Evolutionary conservation across 164 flowering plant genomes (phyloP).

Genomic region (Pachysandra terminalis): DNA sequence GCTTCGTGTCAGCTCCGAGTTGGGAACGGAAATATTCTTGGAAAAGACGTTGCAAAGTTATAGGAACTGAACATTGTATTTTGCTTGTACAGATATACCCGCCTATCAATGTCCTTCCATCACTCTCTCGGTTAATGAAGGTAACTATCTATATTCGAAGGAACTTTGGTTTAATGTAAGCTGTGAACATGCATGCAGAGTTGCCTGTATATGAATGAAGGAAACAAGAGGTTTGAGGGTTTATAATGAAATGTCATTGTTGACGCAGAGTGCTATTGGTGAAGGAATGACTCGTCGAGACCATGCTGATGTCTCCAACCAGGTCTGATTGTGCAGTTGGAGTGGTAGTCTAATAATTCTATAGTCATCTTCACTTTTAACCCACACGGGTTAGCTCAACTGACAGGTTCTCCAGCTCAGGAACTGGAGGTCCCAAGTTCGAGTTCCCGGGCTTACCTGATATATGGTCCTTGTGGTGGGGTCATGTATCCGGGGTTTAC

Average conservation of each 20-base stretch:
- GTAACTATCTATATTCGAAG: constrained; percentile 27
- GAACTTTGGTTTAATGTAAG: background rate
- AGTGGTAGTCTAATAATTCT: background rate
- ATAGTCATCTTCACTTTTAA: background rate
- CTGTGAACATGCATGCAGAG: background rate
- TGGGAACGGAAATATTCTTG: background rate
- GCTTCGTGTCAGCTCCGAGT: no score
- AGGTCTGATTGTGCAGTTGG: constrained; percentile 39
- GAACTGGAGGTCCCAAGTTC: no score
- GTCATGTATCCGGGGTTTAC: no score
- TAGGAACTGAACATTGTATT: background rate
- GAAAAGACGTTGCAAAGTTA: no score
- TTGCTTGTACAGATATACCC: constrained; percentile 73
- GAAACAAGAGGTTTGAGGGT: background rate
- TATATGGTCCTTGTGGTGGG: no score
- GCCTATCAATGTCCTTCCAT: constrained; percentile 98
- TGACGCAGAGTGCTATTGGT: constrained; percentile 89
- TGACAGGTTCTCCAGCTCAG: no score
- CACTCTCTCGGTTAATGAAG: constrained; percentile 98
- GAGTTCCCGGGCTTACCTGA: no score
- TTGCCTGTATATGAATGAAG: background rate
- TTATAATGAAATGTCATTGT: background rate
- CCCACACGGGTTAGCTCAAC: no score
- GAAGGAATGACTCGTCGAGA: constrained; percentile 98
- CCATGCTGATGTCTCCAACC: constrained; percentile 97